A percentile compares a stretch with the other conserved stretches of the same genome.
These are phyloP conservation scores for Fusarium sp. DNA, from an alignment of 2,329 filamentous ascomycete species.

Conservation along the genomic window DNA sequence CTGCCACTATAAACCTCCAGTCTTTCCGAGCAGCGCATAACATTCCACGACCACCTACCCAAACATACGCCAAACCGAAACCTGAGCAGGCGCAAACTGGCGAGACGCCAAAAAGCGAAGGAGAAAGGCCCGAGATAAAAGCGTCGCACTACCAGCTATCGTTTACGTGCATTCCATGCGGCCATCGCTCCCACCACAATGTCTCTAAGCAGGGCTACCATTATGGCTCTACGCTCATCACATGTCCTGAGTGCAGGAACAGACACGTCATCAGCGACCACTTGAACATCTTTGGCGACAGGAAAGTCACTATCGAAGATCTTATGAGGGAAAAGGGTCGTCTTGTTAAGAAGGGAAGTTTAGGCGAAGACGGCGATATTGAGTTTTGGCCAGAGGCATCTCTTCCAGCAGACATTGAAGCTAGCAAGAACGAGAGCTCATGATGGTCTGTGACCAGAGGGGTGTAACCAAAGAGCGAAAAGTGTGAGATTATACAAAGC, in stretches of 20 bases:
- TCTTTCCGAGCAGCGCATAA: slow-evolving; percentile 47
- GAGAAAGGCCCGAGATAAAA: slow-evolving; percentile 44
- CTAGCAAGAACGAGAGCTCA: slow-evolving; percentile 18
- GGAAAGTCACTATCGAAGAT: slow-evolving; percentile 76
- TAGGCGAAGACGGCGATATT: slow-evolving; percentile 83
- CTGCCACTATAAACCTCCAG: slow-evolving; percentile 7
- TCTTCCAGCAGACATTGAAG: slow-evolving; percentile 35
- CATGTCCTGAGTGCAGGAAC: slow-evolving; percentile 86
- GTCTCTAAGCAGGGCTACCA: slow-evolving; percentile 97
- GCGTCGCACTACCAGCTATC: slow-evolving; percentile 84
- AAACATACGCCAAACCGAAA: slow-evolving; percentile 20
- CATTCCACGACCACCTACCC: slow-evolving; percentile 48
- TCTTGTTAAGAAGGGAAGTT: slow-evolving; percentile 74
- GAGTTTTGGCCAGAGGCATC: slow-evolving; percentile 88
- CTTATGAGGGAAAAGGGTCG: slow-evolving; percentile 80
- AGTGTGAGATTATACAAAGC: slow-evolving; percentile 28
- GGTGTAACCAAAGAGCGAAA: background rate
- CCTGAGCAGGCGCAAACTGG: slow-evolving; percentile 6
- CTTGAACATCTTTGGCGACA: slow-evolving; percentile 79
- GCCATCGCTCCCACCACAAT: slow-evolving; percentile 79
- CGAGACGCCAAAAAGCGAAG: slow-evolving; percentile 42
- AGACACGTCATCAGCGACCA: slow-evolving; percentile 94
- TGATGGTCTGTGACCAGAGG: background rate
- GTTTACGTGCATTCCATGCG: slow-evolving; percentile 93
- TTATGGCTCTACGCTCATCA: slow-evolving; percentile 85